These are phyloP conservation scores for Podosphaera xanthii DNA, from an alignment of 2,329 filamentous ascomycete genomes.

Conservation along the genomic window DNA sequence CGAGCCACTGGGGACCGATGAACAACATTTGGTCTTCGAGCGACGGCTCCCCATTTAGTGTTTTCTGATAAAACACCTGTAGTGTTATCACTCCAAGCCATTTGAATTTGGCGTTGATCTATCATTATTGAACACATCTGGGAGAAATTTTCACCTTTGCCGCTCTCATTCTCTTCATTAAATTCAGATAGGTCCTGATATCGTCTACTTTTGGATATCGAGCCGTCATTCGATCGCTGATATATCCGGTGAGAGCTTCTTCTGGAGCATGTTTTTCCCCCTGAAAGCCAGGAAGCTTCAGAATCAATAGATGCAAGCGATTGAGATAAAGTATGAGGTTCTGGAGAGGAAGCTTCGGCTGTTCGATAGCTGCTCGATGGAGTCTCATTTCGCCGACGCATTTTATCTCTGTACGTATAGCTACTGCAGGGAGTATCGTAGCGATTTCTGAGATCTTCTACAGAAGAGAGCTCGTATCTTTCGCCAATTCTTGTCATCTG, in stretches of 20 bases:
- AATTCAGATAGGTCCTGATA: slow-evolving; percentile 31
- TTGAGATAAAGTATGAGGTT: slow-evolving; percentile 37
- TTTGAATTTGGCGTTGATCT: slow-evolving; percentile 18
- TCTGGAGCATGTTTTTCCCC: slow-evolving; percentile 30
- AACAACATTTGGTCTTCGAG: slow-evolving; percentile 37
- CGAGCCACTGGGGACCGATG: slow-evolving; percentile 27
- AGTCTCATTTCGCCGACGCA: slow-evolving; percentile 20
- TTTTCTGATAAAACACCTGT: slow-evolving; percentile 10
- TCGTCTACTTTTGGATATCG: slow-evolving; percentile 19
- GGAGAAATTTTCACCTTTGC: slow-evolving; percentile 55
- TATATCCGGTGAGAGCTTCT: slow-evolving; percentile 21
- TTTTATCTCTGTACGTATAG: slow-evolving; percentile 19
- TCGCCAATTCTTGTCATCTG: slow-evolving; percentile 5
- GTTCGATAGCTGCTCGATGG: slow-evolving; percentile 22
- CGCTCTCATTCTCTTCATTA: slow-evolving; percentile 39
- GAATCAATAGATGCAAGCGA: slow-evolving; percentile 89
- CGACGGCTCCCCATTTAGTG: slow-evolving; percentile 16
- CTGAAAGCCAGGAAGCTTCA: slow-evolving; percentile 87
- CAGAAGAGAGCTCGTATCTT: slow-evolving; percentile 7
- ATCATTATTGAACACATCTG: slow-evolving; percentile 22
- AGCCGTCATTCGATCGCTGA: slow-evolving; percentile 14
- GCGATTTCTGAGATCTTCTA: slow-evolving; percentile 18
- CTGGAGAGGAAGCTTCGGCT: slow-evolving; percentile 26
- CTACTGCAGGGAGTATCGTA: slow-evolving; percentile 26
- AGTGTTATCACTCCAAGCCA: slow-evolving; percentile 21